Conservation (phyloP, 345 rosid genomes). For the Reutealis trisperma region DNA sequence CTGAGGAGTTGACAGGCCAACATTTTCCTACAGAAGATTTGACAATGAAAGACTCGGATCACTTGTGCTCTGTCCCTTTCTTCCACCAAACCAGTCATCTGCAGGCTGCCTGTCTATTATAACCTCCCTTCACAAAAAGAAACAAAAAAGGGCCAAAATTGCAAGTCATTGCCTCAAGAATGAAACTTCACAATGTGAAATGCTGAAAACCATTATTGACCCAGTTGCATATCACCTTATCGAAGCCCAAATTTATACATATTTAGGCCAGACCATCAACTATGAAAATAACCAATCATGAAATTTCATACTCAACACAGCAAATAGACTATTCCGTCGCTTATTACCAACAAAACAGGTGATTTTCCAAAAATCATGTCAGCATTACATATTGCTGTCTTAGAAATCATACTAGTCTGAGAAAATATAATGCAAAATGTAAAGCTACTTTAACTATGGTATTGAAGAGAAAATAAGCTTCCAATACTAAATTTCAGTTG, state of each 20-base stretch:
- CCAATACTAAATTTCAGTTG: too few relatives aligned
- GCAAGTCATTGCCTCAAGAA: background rate
- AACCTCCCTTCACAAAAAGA: background rate
- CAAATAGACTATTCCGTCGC: conserved; percentile 27
- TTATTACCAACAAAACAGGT: conserved; percentile 22
- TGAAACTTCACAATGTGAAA: background rate
- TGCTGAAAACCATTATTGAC: background rate
- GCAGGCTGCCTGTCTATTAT: background rate
- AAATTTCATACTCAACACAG: conserved; percentile 15
- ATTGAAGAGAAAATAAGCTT: too few relatives aligned
- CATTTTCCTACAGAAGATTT: background rate
- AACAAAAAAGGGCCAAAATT: background rate
- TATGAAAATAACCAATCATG: conserved; percentile 26
- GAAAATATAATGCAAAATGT: too few relatives aligned
- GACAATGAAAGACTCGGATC: background rate
- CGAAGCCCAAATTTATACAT: background rate
- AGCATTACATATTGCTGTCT: conserved; percentile 15
- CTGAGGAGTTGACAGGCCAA: background rate
- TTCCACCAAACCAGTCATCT: background rate
- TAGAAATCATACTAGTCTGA: too few relatives aligned
- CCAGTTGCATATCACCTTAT: background rate
- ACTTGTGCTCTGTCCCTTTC: background rate
- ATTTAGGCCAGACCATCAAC: background rate
- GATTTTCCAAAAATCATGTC: conserved; percentile 26
- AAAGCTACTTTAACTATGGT: too few relatives aligned